Conservation (phyloP, 2,329 filamentous ascomycete species). For the Nannizziopsis barbatae region DNA sequence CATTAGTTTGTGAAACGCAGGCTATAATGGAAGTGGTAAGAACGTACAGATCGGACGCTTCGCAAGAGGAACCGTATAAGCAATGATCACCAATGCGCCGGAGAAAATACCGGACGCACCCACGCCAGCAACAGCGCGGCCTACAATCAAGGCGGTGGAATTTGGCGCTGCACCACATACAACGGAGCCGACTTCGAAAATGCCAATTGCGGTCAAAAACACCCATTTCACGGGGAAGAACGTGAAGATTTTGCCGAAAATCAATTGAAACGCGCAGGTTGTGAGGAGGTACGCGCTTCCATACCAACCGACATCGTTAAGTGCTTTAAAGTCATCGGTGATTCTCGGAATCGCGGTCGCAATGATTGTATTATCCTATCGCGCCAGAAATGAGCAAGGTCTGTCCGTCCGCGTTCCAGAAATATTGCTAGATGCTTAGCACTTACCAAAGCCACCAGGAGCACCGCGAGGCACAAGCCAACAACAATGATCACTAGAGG, state of each 20-base stretch:
- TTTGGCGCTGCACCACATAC: conserved; percentile 31
- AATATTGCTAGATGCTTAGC: neutral
- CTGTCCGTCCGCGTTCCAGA: too few relatives aligned
- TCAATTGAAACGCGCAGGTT: conserved; percentile 32
- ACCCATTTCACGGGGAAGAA: conserved; percentile 37
- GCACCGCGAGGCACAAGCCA: conserved; percentile 14
- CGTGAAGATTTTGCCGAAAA: conserved; percentile 36
- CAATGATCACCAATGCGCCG: conserved; percentile 26
- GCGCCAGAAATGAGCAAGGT: neutral
- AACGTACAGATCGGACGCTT: conserved; percentile 15
- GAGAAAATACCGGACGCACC: conserved; percentile 31
- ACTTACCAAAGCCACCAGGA: conserved; percentile 16
- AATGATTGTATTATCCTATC: conserved; percentile 35
- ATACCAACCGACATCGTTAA: conserved; percentile 41
- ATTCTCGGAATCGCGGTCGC: conserved; percentile 40
- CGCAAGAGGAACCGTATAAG: conserved; percentile 14
- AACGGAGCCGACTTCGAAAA: conserved; percentile 36
- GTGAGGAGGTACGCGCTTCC: conserved; percentile 37
- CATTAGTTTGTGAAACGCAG: conserved; percentile 31
- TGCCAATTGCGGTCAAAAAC: conserved; percentile 28
- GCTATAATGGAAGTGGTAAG: conserved; percentile 26
- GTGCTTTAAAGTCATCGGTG: conserved; percentile 38
- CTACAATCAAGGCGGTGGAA: conserved; percentile 31
- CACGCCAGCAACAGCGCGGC: conserved; percentile 34
- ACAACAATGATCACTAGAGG: conserved; percentile 12